Conservation (phyloP, 2,329 filamentous ascomycete species). For the Alternaria sp. region DNA sequence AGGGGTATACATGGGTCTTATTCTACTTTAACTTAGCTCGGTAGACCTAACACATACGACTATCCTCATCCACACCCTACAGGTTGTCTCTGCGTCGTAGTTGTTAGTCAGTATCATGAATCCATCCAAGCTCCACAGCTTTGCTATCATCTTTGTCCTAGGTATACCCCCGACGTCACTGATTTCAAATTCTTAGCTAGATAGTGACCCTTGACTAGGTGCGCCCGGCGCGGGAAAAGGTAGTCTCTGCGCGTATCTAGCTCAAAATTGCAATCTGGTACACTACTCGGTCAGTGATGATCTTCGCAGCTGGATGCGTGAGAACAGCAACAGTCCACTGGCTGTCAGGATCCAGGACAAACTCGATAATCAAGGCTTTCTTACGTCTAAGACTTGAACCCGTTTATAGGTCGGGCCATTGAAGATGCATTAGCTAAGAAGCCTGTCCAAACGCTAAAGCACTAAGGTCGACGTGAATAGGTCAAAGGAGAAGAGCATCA, state of each 20-base stretch:
- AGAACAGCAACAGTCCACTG: not conserved
- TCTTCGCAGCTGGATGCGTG: slow-evolving; percentile 7
- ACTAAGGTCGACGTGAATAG: slow-evolving; percentile 2
- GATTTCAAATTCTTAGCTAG: not conserved
- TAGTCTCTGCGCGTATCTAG: not conserved
- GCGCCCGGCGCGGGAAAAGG: slow-evolving; percentile 5
- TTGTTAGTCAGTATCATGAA: not conserved
- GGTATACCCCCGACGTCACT: not conserved
- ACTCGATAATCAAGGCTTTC: slow-evolving; percentile 6
- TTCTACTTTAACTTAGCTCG: no score
- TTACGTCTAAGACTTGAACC: slow-evolving; percentile 1
- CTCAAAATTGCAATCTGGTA: not conserved
- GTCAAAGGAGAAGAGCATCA: slow-evolving; percentile 1
- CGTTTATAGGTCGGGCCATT: slow-evolving; percentile 1
- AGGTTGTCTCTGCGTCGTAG: not conserved
- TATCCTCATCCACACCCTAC: not conserved
- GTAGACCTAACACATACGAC: no score
- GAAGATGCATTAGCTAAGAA: not conserved
- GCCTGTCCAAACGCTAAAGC: not conserved
- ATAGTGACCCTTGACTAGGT: not conserved
- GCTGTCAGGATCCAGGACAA: slow-evolving; percentile 9
- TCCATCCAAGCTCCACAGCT: not conserved
- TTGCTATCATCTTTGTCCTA: slow-evolving; percentile 2
- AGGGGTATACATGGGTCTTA: no score
- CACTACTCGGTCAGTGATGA: slow-evolving; percentile 3